phyloP scores from a whole-genome alignment of 2,329 filamentous ascomycete genomes.

The Monosporascus sp. region DNA sequence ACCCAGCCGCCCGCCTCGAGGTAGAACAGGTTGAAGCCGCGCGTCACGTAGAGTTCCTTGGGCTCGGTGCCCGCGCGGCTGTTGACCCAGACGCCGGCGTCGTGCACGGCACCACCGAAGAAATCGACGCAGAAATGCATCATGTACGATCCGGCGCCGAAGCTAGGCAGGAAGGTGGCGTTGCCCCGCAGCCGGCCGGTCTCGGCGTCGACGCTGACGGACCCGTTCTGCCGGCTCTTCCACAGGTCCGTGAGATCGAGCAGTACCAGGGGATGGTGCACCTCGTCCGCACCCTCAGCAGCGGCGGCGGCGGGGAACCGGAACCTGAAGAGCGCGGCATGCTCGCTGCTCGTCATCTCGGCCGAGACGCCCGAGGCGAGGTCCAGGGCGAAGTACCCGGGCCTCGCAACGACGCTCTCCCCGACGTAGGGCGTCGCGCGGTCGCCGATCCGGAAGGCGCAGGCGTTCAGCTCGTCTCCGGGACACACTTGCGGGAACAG shows the following conservation, averaged over 20 bases:
- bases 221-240: slow-evolving; percentile 42
- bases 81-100: slow-evolving; percentile 35
- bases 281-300: neutral
- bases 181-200: slow-evolving; percentile 52
- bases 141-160: slow-evolving; percentile 53
- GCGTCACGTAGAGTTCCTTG: slow-evolving; percentile 31
- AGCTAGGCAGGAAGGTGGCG: slow-evolving; percentile 55
- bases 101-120: slow-evolving; percentile 32
- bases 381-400: slow-evolving; percentile 55
- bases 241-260: slow-evolving; percentile 58
- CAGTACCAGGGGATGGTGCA: slow-evolving; percentile 45
- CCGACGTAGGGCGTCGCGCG: slow-evolving; percentile 36
- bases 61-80: slow-evolving; percentile 33
- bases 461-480: slow-evolving; percentile 48
- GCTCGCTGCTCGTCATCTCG: slow-evolving; percentile 57
- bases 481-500: slow-evolving; percentile 39
- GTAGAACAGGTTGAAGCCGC: slow-evolving; percentile 38
- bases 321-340: slow-evolving; percentile 57
- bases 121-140: slow-evolving; percentile 60
- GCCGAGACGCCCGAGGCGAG: slow-evolving; percentile 48
- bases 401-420: slow-evolving; percentile 40
- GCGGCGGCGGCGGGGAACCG: slow-evolving; percentile 41
- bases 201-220: slow-evolving; percentile 40
- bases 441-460: slow-evolving; percentile 45
- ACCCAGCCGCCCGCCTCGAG: slow-evolving; percentile 49